Conservation (phyloP, 2,329 filamentous ascomycete genomes). For the Diaporthe eres region DNA sequence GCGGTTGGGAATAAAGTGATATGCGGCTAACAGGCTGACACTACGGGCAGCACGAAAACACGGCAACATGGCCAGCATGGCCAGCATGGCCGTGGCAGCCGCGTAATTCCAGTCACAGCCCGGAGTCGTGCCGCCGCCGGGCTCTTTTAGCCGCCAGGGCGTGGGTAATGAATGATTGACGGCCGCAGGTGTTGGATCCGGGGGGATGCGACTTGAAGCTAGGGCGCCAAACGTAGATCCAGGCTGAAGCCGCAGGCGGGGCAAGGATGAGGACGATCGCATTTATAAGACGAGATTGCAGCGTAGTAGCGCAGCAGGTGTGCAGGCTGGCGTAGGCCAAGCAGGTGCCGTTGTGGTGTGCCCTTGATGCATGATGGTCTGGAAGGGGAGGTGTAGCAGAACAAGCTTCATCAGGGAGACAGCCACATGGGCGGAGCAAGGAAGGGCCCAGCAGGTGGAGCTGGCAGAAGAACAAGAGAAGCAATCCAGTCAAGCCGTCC, state of each 20-base stretch:
- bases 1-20: neutral
- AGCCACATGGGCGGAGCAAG: conserved; percentile 16
- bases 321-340: neutral
- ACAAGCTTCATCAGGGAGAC: conserved; percentile 20
- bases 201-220: neutral
- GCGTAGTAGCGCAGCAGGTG: neutral
- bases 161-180: neutral
- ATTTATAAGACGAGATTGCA: conserved; percentile 23
- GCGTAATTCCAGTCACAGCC: neutral
- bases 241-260: neutral
- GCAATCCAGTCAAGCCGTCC: neutral
- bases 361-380: neutral
- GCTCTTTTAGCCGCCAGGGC: conserved; percentile 18
- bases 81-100: neutral
- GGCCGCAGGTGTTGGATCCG: neutral
- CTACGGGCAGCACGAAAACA: neutral
- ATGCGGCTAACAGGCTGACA: neutral
- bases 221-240: neutral
- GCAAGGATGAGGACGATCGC: conserved; percentile 17
- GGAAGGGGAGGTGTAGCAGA: conserved; percentile 7
- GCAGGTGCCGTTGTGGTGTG: neutral
- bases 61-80: neutral
- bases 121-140: neutral
- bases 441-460: conserved; percentile 2
- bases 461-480: neutral